Conservation (phyloP, 2,329 filamentous ascomycete genomes). For the Trichoderma harzianum region DNA sequence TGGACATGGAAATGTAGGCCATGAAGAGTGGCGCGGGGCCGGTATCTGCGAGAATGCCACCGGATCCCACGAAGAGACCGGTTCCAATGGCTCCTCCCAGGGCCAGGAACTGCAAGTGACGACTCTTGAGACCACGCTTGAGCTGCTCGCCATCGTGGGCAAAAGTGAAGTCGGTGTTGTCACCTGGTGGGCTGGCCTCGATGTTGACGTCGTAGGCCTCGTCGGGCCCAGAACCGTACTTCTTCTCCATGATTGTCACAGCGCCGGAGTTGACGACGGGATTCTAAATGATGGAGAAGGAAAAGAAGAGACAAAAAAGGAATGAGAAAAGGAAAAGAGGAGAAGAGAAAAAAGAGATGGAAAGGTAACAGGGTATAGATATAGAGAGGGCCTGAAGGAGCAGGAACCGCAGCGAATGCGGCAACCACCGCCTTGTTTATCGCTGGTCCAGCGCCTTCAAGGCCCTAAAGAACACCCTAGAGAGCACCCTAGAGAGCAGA, state of each 20-base stretch:
- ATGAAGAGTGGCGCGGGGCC: slow-evolving; percentile 68
- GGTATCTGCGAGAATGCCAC: slow-evolving; percentile 51
- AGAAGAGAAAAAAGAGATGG: neutral
- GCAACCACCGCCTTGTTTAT: neutral
- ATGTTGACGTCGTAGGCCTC: slow-evolving; percentile 27
- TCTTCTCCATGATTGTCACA: slow-evolving; percentile 24
- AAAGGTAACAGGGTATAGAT: neutral
- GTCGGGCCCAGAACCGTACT: slow-evolving; percentile 17
- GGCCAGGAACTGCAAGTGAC: slow-evolving; percentile 60
- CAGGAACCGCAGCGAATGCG: neutral
- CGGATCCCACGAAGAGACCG: slow-evolving; percentile 61
- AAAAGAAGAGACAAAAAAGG: neutral
- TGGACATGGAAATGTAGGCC: slow-evolving; percentile 59
- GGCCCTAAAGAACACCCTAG: neutral
- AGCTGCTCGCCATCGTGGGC: slow-evolving; percentile 43
- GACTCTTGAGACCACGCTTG: slow-evolving; percentile 55
- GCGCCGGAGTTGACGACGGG: neutral
- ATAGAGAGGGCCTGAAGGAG: neutral
- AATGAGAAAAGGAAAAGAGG: neutral
- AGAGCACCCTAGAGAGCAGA: neutral
- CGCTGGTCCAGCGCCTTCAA: neutral
- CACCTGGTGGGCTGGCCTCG: slow-evolving; percentile 26
- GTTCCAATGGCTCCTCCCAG: slow-evolving; percentile 59
- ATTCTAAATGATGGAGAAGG: neutral
- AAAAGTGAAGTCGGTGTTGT: slow-evolving; percentile 35